phyloP scores from a whole-genome alignment of 306 rosid genomes.

The Prinsepia uniflora region DNA sequence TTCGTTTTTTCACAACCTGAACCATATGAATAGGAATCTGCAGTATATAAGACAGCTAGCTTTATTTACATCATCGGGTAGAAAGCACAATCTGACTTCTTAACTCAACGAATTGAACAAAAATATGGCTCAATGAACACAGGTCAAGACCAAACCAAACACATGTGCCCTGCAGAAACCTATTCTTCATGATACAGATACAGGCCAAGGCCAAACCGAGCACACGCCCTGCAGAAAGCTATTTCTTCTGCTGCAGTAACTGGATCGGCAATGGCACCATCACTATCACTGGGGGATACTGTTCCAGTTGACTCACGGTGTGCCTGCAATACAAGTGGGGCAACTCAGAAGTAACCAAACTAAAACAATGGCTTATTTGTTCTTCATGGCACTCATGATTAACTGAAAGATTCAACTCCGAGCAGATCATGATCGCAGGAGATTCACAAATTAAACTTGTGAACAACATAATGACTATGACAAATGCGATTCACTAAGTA shows the following conservation, averaged over 20 bases:
- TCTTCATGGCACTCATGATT: background rate
- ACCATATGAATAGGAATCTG: background rate
- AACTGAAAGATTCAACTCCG: background rate
- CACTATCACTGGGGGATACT: conserved; percentile 45
- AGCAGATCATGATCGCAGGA: background rate
- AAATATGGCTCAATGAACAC: background rate
- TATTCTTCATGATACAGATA: conserved; percentile 82
- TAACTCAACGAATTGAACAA: conserved; percentile 13
- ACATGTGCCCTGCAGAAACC: background rate
- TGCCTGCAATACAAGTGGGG: conserved; percentile 42
- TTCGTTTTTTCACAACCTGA: conserved; percentile 9
- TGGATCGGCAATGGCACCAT: conserved; percentile 49
- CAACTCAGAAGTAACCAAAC: background rate
- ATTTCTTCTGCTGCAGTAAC: conserved; percentile 95
- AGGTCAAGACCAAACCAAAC: background rate
- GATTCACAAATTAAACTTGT: background rate
- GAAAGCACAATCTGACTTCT: conserved; percentile 8
- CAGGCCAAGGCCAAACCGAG: conserved; percentile 97
- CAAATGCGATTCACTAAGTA: background rate
- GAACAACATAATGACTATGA: conserved; percentile 3
- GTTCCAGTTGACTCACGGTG: conserved; percentile 94
- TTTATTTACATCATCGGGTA: conserved; percentile 23
- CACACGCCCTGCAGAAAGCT: conserved; percentile 95
- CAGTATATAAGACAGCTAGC: conserved; percentile 4
- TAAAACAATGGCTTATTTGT: background rate